phyloP scores from a whole-genome alignment of 768 basidiomycete genomes.

The Auriscalpium orientale region DNA sequence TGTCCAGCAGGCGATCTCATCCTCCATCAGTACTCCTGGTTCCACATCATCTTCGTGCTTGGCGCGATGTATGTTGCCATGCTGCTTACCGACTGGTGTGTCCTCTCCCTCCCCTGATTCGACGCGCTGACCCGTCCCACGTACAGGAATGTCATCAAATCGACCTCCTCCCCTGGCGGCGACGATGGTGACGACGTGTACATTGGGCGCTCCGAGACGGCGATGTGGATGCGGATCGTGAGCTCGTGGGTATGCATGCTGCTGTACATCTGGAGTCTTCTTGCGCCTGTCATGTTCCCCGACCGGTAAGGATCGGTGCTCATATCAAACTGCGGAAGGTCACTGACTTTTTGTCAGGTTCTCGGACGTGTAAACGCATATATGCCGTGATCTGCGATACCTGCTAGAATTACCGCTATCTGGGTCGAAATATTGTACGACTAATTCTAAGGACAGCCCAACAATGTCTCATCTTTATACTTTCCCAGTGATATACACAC shows the following conservation, averaged over 20 bases:
- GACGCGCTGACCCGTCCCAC: background rate
- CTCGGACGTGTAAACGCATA: background rate
- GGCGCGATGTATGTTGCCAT: conserved; percentile 98
- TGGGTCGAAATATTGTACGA: too few relatives aligned
- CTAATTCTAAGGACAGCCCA: too few relatives aligned
- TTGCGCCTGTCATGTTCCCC: conserved; percentile 87
- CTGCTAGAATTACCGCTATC: too few relatives aligned
- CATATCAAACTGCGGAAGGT: background rate
- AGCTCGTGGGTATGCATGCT: conserved; percentile 92
- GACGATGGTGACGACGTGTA: conserved; percentile 70
- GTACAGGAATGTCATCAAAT: conserved; percentile 67
- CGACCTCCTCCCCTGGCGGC: conserved; percentile 29
- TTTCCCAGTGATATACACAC: too few relatives aligned
- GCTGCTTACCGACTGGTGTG: conserved; percentile 94
- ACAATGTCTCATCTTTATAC: too few relatives aligned
- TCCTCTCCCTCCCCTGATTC: conserved; percentile 12
- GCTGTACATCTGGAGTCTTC: conserved; percentile 78
- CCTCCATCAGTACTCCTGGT: conserved; percentile 84
- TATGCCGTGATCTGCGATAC: background rate
- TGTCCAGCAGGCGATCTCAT: conserved; percentile 1
- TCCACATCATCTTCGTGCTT: conserved; percentile 95
- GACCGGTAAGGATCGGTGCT: conserved; percentile 56
- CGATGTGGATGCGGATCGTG: conserved; percentile 99
- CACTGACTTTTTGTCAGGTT: background rate
- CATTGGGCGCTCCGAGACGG: conserved; percentile 90